Evolutionary conservation across 495 filamentous ascomycete species (phyloP), one percentile per base, ranked within the genome.

Genomic region (Recurvomyces mirabilis): DNA sequence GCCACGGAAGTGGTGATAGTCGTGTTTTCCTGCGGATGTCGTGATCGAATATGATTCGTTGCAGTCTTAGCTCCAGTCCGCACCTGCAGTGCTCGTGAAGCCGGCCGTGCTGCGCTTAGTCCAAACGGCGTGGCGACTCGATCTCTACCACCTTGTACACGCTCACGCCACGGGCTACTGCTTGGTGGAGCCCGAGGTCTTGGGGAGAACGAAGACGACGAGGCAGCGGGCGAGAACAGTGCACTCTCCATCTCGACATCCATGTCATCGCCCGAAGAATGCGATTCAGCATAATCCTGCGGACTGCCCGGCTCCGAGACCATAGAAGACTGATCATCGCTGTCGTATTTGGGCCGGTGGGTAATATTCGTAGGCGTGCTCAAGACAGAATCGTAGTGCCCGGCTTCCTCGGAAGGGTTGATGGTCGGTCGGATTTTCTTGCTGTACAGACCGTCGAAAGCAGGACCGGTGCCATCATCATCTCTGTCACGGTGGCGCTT

Each of bases 221-320:
- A 37, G 19, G 38, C 18, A 17, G 37, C 34, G 17, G 41, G 60
- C 6, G 62, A 62, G 22, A 65, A 49, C 36, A 43, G 32, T 55
- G 65, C 33, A 4, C 66, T 58, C 28, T 52, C 60, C 69, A 73
- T 75, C 30, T 75, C 69, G 49, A 67, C 67, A 48, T 81, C 78
- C 24, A 64, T 46, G 55, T 81, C 74, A 37, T 64, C 42, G n/a
- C n/a, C n/a, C 5, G 38, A 38, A 6, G 55, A 53, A 7, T 29
- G 7, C 2, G 43, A 25, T 25, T 48, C 24, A n/a, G 46, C 19
- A 11, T 53, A 26, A 41, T 55, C 47, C 31, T 54, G 47, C 19
- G 51, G 41, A 22, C 44, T 52, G 19, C 46, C 53, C 6, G 57
- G 33, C 43, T 58, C 36, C 38, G 49, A 51, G 20, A 35, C 29